Conservation (phyloP, 345 rosid genomes). For the Brassica rapa region DNA sequence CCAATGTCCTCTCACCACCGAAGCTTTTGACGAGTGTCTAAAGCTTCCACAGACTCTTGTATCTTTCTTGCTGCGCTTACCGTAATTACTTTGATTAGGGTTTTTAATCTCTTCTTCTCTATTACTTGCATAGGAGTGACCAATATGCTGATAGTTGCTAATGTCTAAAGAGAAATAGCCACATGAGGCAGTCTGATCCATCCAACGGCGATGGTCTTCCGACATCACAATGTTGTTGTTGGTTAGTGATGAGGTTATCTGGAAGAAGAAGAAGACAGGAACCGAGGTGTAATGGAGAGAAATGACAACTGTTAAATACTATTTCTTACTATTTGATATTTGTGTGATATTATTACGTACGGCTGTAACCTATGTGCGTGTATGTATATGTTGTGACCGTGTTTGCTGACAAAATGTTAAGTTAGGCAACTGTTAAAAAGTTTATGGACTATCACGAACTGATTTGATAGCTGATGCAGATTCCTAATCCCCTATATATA, state of each 20-base stretch:
- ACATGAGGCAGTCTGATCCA: conserved; percentile 33
- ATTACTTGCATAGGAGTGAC: conserved; percentile 11
- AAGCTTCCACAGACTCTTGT: conserved; percentile 5
- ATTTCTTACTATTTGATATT: not conserved
- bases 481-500: not conserved
- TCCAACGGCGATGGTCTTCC: conserved; percentile 28
- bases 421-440: conserved; percentile 38
- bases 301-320: conserved; percentile 12
- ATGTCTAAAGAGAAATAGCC: conserved; percentile 21
- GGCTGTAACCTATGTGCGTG: conserved; percentile 29
- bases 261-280: conserved; percentile 12
- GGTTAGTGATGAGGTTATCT: conserved; percentile 15
- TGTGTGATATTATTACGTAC: conserved; percentile 30
- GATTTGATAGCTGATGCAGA: conserved; percentile 32
- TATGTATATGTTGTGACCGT: conserved; percentile 40
- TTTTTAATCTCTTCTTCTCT: conserved; percentile 20
- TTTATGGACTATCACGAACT: conserved; percentile 37
- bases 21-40: conserved; percentile 26
- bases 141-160: not conserved
- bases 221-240: conserved; percentile 32
- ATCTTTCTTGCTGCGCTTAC: conserved; percentile 18
- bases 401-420: conserved; percentile 42
- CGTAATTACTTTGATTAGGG: conserved; percentile 5
- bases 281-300: conserved; percentile 29
- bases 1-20: conserved; percentile 79